Base-by-base conservation (phyloP, 495 filamentous ascomycete species). In the Podospora australis region DNA sequence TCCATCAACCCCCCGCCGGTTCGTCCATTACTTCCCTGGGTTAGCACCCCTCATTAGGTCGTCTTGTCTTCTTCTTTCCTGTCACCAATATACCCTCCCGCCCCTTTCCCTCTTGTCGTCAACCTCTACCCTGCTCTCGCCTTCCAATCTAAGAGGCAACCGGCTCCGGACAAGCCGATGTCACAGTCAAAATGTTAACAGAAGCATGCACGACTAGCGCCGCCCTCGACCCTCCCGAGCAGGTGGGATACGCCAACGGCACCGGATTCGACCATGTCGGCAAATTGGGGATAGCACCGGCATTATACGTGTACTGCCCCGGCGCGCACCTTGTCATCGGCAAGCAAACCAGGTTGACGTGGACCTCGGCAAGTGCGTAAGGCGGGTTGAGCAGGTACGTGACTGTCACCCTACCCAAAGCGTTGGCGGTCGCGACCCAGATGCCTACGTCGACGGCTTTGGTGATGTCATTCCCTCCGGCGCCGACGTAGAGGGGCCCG, bases 401-500 rank as follows among this genome's bases (percentile, higher is more conserved):
- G 11, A 59, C 58, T 2, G 44, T 46, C 10, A 64, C 55, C 24
- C 36, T 13, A 10, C 55, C 55, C 19, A 6, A 10, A 11, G 44
- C 20, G 20, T 44, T 40, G 14, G 58, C 49, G 8, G 44, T 48
- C 3, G 60, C 60, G 1, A 23, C 29, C 52, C 39, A 59, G n/a
- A 19, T 51, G 25, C 60, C 60, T 6, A 62, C 58, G 23, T 52
- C 13, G 30, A 46, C 45, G 11, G 49, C 58, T 23, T 59, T 57
- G 53, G 30, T 50, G 47, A 64, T 50, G 53, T 62, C 55, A 56
- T 64, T 62, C 26, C 36, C 22, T 23, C 60, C 60, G 4, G 60
- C 60, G 42, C 60, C 60, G 20, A 62, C 50, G 46, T 55, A 54
- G 4, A 64, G 46, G 9, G 38, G 16, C 3, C 60, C 60, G 43